These are phyloP conservation scores for Tuber magnatum DNA, from an alignment of 495 filamentous ascomycete species.

Conservation along the genomic window DNA sequence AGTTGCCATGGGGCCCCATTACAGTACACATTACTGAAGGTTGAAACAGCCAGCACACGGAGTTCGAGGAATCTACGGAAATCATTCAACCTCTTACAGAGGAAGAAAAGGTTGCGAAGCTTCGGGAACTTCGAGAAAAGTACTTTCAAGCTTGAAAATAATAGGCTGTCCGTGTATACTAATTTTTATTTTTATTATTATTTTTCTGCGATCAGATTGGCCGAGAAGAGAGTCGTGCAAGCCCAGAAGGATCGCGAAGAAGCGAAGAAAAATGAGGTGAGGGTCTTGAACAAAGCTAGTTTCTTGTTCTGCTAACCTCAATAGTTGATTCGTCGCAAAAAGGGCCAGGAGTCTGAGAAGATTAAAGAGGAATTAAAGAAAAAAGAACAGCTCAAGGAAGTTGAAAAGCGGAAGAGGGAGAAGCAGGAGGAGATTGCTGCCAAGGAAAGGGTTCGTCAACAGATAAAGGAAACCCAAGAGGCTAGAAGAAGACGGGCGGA, in stretches of 20 bases:
- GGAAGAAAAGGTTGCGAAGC: slow-evolving; percentile 74
- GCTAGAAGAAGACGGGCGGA: slow-evolving; percentile 76
- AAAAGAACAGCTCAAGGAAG: slow-evolving; percentile 86
- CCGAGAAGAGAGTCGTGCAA: slow-evolving; percentile 64
- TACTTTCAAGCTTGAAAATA: slow-evolving; percentile 4
- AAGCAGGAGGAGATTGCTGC: slow-evolving; percentile 81
- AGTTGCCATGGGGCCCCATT: not conserved
- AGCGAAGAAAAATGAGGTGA: slow-evolving; percentile 80
- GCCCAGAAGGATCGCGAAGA: slow-evolving; percentile 70
- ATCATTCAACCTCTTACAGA: slow-evolving; percentile 84
- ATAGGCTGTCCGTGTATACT: not conserved
- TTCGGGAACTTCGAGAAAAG: slow-evolving; percentile 66
- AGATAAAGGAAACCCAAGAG: slow-evolving; percentile 85
- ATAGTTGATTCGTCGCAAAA: slow-evolving; percentile 56
- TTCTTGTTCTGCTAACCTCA: slow-evolving; percentile 8
- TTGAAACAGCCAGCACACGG: slow-evolving; percentile 60
- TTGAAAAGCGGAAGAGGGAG: slow-evolving; percentile 71
- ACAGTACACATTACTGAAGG: not conserved
- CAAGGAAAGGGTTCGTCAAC: slow-evolving; percentile 78
- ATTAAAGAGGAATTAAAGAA: slow-evolving; percentile 73
- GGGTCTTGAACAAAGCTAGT: not conserved
- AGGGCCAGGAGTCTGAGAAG: slow-evolving; percentile 69
- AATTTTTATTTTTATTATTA: not conserved
- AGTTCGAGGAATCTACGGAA: slow-evolving; percentile 89
- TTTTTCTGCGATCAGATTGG: slow-evolving; percentile 43